Evolutionary conservation across 2,329 filamentous ascomycete species (phyloP), one percentile per base, ranked within the genome.

Genomic region (Neonectria punicea): DNA sequence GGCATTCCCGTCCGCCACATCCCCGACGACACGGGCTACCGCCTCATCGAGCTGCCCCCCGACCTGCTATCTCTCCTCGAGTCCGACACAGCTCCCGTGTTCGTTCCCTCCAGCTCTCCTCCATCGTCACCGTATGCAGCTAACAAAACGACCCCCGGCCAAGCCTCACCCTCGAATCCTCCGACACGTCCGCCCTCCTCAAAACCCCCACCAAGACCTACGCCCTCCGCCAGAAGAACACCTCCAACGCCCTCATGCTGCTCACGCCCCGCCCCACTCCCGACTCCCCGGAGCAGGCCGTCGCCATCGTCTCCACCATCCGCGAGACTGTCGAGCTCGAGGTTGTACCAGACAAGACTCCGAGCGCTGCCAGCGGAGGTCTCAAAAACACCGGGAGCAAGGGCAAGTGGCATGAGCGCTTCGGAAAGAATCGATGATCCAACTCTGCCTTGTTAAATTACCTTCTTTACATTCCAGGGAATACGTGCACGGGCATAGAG

Each of bases 311-410:
- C 20, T 82, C 86, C 9, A 89, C 85, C 1, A 78, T 90, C 28
- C 87, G 88, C 67, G 89, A 90, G 72, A 90, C 87, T 0, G 83
- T 90, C 10, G 89, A 91, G 77, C 80, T 91, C 14, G 80, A 89
- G 1, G 73, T 79, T 1, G 80, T 86, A 61, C 68, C 78, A 7
- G 70, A 80, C 47, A 61, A 75, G 69, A 55, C 76, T 69, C 22
- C 77, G 65, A 57, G 73, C 58, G 67, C 65, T 30, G 41, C 61
- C 4, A 39, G 49, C 4, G 66, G 47, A 70, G 70, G 59, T 70
- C 61, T 58, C 32, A 81, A 71, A 64, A 65, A 65, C 41, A 69
- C 72, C 1, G 71, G 70, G 14, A 75, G 70, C 58, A 77, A 82
- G 75, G 85, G 85, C 32, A 89, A 88, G 70, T 89, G 87, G 87